These are phyloP conservation scores for Penicillium rolfsii DNA, from an alignment of 2,329 filamentous ascomycete species.

Conservation along the genomic window DNA sequence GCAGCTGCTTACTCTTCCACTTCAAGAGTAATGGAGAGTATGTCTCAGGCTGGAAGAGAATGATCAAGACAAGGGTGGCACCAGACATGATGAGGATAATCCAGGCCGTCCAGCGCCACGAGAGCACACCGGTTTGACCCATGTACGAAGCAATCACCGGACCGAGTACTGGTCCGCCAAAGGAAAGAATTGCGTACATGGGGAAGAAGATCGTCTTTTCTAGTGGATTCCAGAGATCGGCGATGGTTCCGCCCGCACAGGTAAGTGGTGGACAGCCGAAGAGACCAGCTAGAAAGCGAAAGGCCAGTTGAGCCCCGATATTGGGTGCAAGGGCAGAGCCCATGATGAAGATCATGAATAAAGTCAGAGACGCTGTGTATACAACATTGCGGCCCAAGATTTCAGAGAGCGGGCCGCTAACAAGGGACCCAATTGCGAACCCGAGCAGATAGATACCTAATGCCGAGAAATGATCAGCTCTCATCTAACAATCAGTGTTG, in stretches of 20 bases:
- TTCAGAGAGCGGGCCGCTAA: slow-evolving; percentile 55
- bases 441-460: slow-evolving; percentile 44
- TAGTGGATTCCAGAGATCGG: slow-evolving; percentile 53
- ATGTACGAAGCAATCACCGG: slow-evolving; percentile 30
- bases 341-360: slow-evolving; percentile 56
- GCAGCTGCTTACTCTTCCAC: slow-evolving; percentile 50
- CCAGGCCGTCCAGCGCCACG: slow-evolving; percentile 52
- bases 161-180: slow-evolving; percentile 36
- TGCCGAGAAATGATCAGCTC: background rate
- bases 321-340: slow-evolving; percentile 53
- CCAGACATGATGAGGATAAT: slow-evolving; percentile 46
- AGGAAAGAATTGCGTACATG: slow-evolving; percentile 54
- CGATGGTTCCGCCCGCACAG: slow-evolving; percentile 52
- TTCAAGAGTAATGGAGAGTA: slow-evolving; percentile 51
- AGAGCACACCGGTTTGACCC: slow-evolving; percentile 25
- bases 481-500: background rate
- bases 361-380: slow-evolving; percentile 51
- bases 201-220: slow-evolving; percentile 57
- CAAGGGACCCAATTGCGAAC: slow-evolving; percentile 53
- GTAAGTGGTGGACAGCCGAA: slow-evolving; percentile 52
- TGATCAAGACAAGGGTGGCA: slow-evolving; percentile 38
- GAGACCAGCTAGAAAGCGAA: slow-evolving; percentile 55
- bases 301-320: slow-evolving; percentile 54
- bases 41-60: slow-evolving; percentile 56
- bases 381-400: slow-evolving; percentile 54